Evolutionary conservation across 73 alveolate genomes (phyloP).

Genomic region (Paramecium primaurelia): DNA sequence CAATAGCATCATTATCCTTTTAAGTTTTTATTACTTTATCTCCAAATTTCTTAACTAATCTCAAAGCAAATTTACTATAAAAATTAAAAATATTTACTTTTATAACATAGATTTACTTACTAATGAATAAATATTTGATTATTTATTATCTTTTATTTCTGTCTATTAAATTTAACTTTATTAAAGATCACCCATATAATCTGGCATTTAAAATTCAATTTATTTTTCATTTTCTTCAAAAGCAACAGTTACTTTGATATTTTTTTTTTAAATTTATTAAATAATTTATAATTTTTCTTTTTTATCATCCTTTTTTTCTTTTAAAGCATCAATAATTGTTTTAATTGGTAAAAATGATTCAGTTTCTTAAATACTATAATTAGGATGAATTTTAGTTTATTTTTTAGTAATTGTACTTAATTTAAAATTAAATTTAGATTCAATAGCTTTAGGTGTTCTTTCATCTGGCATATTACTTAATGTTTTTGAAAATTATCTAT

Average conservation of each 20-base stretch:
- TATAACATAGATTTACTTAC: conserved; percentile 3
- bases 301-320: not conserved
- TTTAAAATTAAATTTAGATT: not conserved
- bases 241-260: not conserved
- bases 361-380: not conserved
- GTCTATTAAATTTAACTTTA: not conserved
- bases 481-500: not conserved
- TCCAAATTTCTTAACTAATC: not conserved
- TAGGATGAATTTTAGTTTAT: not conserved
- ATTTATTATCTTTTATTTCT: not conserved
- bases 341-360: not conserved
- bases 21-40: not conserved
- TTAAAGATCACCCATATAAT: not conserved
- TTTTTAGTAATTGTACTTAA: not conserved
- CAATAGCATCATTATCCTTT: not conserved
- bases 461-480: conserved; percentile 23
- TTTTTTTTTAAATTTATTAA: not conserved
- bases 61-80: not conserved
- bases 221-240: not conserved
- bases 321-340: not conserved
- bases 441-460: not conserved
- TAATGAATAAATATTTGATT: not conserved
- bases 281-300: not conserved
- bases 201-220: not conserved
- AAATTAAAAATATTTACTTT: not conserved